Base-by-base conservation (phyloP, 2,329 filamentous ascomycete genomes). In the Scedosporium boydii region DNA sequence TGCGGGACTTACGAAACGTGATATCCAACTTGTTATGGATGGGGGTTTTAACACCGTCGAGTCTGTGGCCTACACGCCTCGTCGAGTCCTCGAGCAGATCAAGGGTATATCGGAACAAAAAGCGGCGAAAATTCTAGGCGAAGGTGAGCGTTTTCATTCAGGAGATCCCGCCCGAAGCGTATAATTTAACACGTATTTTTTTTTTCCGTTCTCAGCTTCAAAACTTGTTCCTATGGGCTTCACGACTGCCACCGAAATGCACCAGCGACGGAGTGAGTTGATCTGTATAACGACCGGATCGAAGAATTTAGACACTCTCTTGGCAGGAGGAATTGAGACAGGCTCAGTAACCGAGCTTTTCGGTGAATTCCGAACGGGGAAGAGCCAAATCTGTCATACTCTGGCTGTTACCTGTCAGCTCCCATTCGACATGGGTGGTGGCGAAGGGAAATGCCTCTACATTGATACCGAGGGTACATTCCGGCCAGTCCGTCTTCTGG, bases 381-480 rank as follows among this genome's bases (percentile, higher is more conserved):
- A 99, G 78, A 96, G 92, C 79, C 95, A 99, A 75, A 93, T 99
- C 63, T 99, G 95, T 70, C 96, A 99, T 74, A 99, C 95, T 0
- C 82, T 99, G n/a, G 95, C 96, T 0, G 95, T 99, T 34, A 99
- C 95, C 57, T 99, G 96, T 72, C 95, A 99, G 75, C 76, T 99
- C 53, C 95, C 95, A 1, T 98, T 99, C 72, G 95, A 99, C 72
- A 98, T 98, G 93, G 96, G 95, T 61, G 95, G 95, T 62, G 95
- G 96, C 34, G 95, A 99, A 76, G 95, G 95, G 57, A 99, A 99
- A 73, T 99, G 96, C 71, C 82, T 99, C 59, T 99, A 99, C 71
- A 99, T 99, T 67, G 95, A 99, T 70, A 99, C 95, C 0, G 95
- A 99, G 74, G 96, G 95, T 64, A 99, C 95, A 1, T 99, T 99